Conservation (phyloP, 306 rosid species). For the Cicer pinnatifidum region DNA sequence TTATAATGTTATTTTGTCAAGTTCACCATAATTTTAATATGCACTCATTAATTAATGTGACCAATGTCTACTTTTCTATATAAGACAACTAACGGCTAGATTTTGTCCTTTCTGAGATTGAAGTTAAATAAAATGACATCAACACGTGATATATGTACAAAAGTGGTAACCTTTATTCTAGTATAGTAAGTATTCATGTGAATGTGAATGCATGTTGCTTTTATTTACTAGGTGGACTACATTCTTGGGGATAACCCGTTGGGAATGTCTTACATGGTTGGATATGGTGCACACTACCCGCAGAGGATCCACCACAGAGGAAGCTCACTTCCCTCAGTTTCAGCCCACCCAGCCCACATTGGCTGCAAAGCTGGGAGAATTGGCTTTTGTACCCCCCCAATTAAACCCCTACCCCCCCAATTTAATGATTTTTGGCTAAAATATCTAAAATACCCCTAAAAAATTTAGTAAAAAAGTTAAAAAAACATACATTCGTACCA, state of each 20-base stretch:
- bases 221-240: conserved; percentile 73
- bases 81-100: conserved; percentile 65
- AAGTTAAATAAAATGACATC: conserved; percentile 24
- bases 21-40: too few species aligned
- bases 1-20: too few species aligned
- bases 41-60: too few species aligned
- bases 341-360: conserved; percentile 74
- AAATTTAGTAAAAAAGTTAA: too few species aligned
- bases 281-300: conserved; percentile 86
- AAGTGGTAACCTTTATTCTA: conserved; percentile 17
- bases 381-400: too few species aligned
- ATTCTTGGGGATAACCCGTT: conserved; percentile 92
- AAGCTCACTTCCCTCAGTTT: conserved; percentile 80
- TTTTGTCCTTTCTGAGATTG: conserved; percentile 44
- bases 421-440: too few species aligned
- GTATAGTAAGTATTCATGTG: not conserved
- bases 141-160: conserved; percentile 25
- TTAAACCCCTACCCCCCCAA: too few species aligned
- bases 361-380: conserved; percentile 92
- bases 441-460: too few species aligned
- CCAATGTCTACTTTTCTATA: conserved; percentile 24
- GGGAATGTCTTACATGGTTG: conserved; percentile 97
- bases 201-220: conserved; percentile 41
- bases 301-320: conserved; percentile 88
- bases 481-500: too few species aligned